A percentile compares a stretch with the other conserved stretches of the same genome.
phyloP scores from a whole-genome alignment of 2,329 filamentous ascomycete genomes.

The Microdochium bolleyi region DNA sequence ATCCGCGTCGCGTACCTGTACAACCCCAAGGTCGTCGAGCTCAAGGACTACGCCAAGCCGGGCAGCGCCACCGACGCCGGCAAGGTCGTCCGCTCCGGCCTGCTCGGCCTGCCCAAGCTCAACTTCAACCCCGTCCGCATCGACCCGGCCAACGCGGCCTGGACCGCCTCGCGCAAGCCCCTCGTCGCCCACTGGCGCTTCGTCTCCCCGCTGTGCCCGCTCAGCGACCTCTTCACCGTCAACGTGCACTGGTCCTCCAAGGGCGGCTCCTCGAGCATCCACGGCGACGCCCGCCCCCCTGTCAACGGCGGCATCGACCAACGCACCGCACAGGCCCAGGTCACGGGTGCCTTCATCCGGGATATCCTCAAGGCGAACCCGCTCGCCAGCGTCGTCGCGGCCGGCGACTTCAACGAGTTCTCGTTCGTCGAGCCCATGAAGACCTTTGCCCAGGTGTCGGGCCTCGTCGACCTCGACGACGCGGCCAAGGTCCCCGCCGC shows the following conservation, averaged over 20 bases:
- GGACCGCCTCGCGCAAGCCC: slow-evolving; percentile 56
- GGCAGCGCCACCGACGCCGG: slow-evolving; percentile 47
- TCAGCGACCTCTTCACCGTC: slow-evolving; percentile 57
- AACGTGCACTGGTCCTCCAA: slow-evolving; percentile 65
- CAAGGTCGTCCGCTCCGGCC: slow-evolving; percentile 41
- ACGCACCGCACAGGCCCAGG: slow-evolving; percentile 45
- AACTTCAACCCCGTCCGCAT: slow-evolving; percentile 64
- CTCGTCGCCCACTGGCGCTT: slow-evolving; percentile 59
- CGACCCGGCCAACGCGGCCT: slow-evolving; percentile 52
- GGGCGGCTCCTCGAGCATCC: slow-evolving; percentile 54
- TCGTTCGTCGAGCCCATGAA: slow-evolving; percentile 51
- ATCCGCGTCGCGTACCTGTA: slow-evolving; percentile 66
- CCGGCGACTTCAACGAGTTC: slow-evolving; percentile 70
- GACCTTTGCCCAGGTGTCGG: slow-evolving; percentile 42
- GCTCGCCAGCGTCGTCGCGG: slow-evolving; percentile 48
- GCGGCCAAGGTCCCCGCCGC: slow-evolving; percentile 38
- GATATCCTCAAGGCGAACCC: slow-evolving; percentile 48
- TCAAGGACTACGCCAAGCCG: slow-evolving; percentile 46
- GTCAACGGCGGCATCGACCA: slow-evolving; percentile 56
- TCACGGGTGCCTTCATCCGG: slow-evolving; percentile 50
- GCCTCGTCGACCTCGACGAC: slow-evolving; percentile 54
- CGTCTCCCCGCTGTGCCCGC: slow-evolving; percentile 30
- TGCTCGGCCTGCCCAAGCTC: slow-evolving; percentile 33
- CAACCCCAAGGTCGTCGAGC: slow-evolving; percentile 48
- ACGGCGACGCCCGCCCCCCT: slow-evolving; percentile 59